Evolutionary conservation across 1,139 yeast species (phyloP).

Genomic region (Pneumocystis wakefieldiae): DNA sequence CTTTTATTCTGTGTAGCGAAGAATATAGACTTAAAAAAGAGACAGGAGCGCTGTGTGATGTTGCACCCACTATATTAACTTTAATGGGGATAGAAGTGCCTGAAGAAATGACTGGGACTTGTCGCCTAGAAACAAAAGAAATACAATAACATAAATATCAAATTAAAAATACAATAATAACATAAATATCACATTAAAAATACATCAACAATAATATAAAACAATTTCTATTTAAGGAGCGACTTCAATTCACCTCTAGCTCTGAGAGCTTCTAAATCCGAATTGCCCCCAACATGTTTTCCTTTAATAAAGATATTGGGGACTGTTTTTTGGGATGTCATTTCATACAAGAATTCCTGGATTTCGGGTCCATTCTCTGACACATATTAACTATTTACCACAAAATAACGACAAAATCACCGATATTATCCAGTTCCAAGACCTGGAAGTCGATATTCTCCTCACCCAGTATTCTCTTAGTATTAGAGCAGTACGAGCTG

Average conservation of each 20-base stretch:
- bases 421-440: conserved; percentile 46
- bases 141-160: background rate
- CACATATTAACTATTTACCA: conserved; percentile 23
- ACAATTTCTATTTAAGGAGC: background rate
- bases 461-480: conserved; percentile 43
- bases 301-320: conserved; percentile 87
- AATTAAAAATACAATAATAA: background rate
- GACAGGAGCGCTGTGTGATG: conserved; percentile 15
- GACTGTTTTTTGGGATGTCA: conserved; percentile 85
- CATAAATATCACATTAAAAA: background rate
- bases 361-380: conserved; percentile 56
- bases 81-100: conserved; percentile 14
- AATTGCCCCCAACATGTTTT: conserved; percentile 87
- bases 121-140: conserved; percentile 3
- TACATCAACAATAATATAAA: background rate
- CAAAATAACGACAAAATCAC: conserved; percentile 11
- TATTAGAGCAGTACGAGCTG: conserved; percentile 55
- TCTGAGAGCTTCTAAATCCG: conserved; percentile 18
- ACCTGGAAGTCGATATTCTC: conserved; percentile 42
- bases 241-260: background rate
- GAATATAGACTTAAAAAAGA: conserved; percentile 12
- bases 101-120: conserved; percentile 15
- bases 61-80: conserved; percentile 15
- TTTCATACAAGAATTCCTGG: conserved; percentile 60
- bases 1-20: conserved; percentile 16